Evolutionary conservation across 495 filamentous ascomycete genomes (phyloP).

Genomic region (Cercophora scortea): DNA sequence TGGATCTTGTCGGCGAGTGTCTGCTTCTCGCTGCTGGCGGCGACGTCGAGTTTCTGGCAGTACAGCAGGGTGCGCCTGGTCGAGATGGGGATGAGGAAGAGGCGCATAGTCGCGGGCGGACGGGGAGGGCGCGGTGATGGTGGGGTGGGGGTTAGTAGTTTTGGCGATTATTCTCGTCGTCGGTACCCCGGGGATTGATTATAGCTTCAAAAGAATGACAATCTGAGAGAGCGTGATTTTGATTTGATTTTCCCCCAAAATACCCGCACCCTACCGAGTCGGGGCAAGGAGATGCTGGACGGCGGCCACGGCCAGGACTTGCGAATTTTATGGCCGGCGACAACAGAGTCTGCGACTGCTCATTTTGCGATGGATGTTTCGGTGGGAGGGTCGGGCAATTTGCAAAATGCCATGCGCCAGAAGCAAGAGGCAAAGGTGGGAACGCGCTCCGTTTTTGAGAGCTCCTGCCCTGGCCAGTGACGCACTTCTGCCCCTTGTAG

Average conservation of each 20-base stretch:
- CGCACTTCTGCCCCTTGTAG: not conserved
- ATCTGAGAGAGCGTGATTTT: too few species aligned
- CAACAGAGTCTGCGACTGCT: constrained; percentile 2
- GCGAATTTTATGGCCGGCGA: not conserved
- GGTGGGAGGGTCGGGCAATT: not conserved
- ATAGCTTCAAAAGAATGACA: too few species aligned
- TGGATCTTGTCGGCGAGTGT: constrained; percentile 57
- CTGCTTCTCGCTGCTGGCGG: constrained; percentile 35
- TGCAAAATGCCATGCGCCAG: not conserved
- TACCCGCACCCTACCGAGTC: too few species aligned
- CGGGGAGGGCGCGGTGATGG: too few species aligned
- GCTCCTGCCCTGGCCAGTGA: not conserved
- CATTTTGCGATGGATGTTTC: constrained; percentile 3
- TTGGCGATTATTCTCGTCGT: too few species aligned
- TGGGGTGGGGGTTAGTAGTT: too few species aligned
- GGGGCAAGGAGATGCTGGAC: too few species aligned
- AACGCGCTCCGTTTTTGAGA: not conserved
- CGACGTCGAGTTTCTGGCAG: constrained; percentile 61
- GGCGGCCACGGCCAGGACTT: too few species aligned
- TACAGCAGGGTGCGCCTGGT: constrained; percentile 88
- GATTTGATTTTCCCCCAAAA: too few species aligned
- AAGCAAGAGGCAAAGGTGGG: not conserved
- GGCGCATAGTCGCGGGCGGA: constrained; percentile 56
- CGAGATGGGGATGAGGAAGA: constrained; percentile 93
- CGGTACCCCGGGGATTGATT: too few species aligned